Conservation (phyloP, 1,284 basidiomycete species). For the Trichosporon sp. region DNA sequence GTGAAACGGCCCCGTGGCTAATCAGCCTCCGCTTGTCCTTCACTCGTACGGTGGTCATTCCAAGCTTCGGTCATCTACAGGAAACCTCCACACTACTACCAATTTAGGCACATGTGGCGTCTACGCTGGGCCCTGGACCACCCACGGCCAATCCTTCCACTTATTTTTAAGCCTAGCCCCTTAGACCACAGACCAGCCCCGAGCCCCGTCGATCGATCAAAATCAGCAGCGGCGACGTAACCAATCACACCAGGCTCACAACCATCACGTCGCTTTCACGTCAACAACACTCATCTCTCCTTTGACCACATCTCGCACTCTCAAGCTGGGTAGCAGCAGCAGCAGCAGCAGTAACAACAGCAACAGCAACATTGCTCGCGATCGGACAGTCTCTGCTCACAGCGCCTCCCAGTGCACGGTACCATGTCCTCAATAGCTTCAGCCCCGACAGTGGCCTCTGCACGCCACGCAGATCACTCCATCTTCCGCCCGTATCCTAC, state of each 20-base stretch:
- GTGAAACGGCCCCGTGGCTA: neutral
- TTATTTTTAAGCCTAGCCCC: neutral
- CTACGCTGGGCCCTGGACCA: neutral
- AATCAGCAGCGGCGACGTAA: neutral
- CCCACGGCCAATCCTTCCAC: neutral
- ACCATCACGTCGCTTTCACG: neutral
- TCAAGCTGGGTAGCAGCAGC: too few species aligned
- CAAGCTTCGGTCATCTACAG: too few species aligned
- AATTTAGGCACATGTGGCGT: neutral
- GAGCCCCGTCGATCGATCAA: neutral
- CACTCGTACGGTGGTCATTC: too few species aligned
- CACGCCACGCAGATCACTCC: conserved; percentile 4
- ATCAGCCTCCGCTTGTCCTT: neutral
- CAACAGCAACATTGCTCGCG: too few species aligned
- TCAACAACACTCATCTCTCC: neutral
- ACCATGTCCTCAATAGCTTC: conserved; percentile 10
- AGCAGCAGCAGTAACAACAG: too few species aligned
- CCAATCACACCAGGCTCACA: neutral
- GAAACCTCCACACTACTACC: neutral
- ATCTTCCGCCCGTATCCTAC: conserved; percentile 45
- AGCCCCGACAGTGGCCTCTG: conserved; percentile 4
- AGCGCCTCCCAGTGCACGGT: neutral
- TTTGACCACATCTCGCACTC: too few species aligned
- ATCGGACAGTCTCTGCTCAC: neutral
- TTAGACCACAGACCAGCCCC: too few species aligned